phyloP scores from a whole-genome alignment of 2,329 filamentous ascomycete genomes.

The Ophiostoma tasmaniense region DNA sequence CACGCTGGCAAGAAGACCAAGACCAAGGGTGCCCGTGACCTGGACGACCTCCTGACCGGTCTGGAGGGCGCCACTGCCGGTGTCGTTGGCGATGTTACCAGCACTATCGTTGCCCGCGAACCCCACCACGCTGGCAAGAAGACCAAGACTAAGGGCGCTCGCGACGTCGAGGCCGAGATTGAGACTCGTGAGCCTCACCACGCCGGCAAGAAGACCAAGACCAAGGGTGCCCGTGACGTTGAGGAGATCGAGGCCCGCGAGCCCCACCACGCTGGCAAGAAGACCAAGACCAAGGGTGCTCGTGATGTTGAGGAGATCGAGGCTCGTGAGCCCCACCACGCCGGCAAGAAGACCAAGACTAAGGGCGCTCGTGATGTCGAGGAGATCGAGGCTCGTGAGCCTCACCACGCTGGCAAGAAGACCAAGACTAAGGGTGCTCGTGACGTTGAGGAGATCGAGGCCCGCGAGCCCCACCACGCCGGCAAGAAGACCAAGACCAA shows the following conservation, averaged over 20 bases:
- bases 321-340: conserved; percentile 22
- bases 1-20: conserved; percentile 18
- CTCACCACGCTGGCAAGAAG: conserved; percentile 17
- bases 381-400: conserved; percentile 10
- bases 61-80: conserved; percentile 14
- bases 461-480: conserved; percentile 22
- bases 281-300: conserved; percentile 15
- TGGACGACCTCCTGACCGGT: conserved; percentile 8
- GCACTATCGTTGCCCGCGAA: conserved; percentile 19
- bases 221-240: conserved; percentile 11
- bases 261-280: conserved; percentile 24
- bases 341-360: conserved; percentile 19
- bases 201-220: conserved; percentile 17
- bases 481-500: conserved; percentile 17
- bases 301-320: conserved; percentile 17
- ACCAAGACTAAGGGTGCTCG: conserved; percentile 14
- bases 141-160: neutral
- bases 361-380: neutral
- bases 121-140: conserved; percentile 24
- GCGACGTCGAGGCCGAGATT: neutral
- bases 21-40: conserved; percentile 13
- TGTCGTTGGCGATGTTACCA: neutral
- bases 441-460: conserved; percentile 12
- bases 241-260: conserved; percentile 16
- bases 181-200: conserved; percentile 13